Percentiles rank a stretch among this genome's conserved stretches.
These are phyloP conservation scores for Penicillium waksmanii DNA, from an alignment of 495 filamentous ascomycete genomes.

Conservation along the genomic window DNA sequence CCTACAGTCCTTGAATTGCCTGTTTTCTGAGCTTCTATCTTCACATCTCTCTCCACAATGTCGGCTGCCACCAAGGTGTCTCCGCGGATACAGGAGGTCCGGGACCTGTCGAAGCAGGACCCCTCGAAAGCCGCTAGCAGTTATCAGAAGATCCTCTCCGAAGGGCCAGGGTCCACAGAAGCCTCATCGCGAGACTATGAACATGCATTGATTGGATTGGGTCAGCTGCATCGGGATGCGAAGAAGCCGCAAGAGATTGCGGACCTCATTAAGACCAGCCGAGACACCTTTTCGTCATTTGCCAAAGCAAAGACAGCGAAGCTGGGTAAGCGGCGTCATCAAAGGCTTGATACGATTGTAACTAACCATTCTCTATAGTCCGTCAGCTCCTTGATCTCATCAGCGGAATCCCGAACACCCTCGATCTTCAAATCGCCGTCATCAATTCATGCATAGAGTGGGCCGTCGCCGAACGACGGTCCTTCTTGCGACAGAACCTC, in stretches of 20 bases:
- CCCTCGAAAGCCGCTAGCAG: conserved; percentile 77
- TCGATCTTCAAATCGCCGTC: conserved; percentile 88
- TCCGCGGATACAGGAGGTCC: conserved; percentile 78
- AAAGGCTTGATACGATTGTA: neutral
- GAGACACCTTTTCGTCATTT: conserved; percentile 89
- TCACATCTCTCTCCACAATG: conserved; percentile 40
- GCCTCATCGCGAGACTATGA: conserved; percentile 88
- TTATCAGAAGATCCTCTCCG: conserved; percentile 87
- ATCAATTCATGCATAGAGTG: conserved; percentile 99
- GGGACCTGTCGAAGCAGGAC: conserved; percentile 77
- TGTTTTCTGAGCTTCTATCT: conserved; percentile 5
- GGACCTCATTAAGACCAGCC: conserved; percentile 85
- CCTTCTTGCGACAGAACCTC: conserved; percentile 96
- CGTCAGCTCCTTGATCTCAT: conserved; percentile 97
- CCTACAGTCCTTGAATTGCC: conserved; percentile 7
- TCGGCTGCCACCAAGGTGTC: conserved; percentile 53
- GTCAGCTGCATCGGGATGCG: conserved; percentile 89
- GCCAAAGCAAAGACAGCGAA: conserved; percentile 99
- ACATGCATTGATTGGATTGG: conserved; percentile 68
- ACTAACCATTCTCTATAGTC: conserved; percentile 55
- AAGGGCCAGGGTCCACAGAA: conserved; percentile 80
- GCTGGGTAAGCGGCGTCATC: conserved; percentile 66
- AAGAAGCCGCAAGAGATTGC: conserved; percentile 88
- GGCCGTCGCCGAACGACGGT: conserved; percentile 88
- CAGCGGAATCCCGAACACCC: conserved; percentile 86